phyloP scores from a whole-genome alignment of 106 monocot species.

The Platanthera guangdongensis region DNA sequence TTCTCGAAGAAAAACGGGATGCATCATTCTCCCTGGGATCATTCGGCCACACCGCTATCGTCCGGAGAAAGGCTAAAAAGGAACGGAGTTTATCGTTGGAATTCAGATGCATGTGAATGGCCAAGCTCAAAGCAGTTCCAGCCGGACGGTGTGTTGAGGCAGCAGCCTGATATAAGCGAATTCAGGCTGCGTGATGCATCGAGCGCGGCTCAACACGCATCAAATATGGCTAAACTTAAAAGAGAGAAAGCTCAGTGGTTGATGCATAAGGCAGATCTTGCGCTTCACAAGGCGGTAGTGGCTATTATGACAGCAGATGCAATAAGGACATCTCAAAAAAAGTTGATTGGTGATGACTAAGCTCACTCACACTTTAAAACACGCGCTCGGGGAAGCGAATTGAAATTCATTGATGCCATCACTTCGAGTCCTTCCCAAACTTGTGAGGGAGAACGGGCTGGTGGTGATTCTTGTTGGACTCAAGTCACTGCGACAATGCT shows the following conservation, averaged over 20 bases:
- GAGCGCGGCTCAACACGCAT: conserved; percentile 58
- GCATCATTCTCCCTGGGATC: conserved; percentile 9
- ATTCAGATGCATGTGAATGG: conserved; percentile 24
- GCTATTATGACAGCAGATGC: conserved; percentile 77
- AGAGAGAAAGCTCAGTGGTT: conserved; percentile 74
- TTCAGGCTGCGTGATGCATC: conserved; percentile 60
- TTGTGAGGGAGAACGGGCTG: not conserved
- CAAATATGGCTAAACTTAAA: conserved; percentile 74
- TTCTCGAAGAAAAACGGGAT: conserved; percentile 24
- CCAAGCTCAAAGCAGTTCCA: conserved; percentile 3
- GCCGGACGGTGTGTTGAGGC: conserved; percentile 18
- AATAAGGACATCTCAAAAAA: conserved; percentile 44
- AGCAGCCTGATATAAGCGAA: conserved; percentile 46
- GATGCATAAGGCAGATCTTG: conserved; percentile 79
- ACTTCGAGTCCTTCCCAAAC: not conserved
- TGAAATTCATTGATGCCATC: not conserved
- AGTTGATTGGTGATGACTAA: conserved; percentile 18
- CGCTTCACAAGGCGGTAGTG: conserved; percentile 57
- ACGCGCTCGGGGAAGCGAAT: not conserved
- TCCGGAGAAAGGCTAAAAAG: conserved; percentile 26
- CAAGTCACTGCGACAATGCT: not conserved
- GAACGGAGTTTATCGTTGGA: conserved; percentile 11
- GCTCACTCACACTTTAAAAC: not conserved
- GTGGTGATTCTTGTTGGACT: not conserved
- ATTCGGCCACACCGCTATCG: not conserved